Base-by-base conservation (phyloP, 257 asterid species). In the Nicotiana tomentosiformis region DNA sequence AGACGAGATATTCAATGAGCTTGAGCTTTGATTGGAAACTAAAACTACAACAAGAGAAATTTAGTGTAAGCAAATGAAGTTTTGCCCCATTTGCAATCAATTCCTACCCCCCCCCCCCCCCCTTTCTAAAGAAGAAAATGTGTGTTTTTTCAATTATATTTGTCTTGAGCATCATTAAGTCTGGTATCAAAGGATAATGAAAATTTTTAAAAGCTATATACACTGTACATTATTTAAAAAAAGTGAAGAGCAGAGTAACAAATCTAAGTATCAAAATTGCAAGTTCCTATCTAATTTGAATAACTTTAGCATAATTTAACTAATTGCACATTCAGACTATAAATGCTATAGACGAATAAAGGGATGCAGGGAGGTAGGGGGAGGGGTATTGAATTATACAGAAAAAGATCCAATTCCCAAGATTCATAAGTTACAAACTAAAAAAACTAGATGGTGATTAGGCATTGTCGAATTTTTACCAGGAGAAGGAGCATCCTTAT, bases 401-500 rank as follows among this genome's bases (percentile, higher is more conserved):
- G 51, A 8, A 43, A 5, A 51, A 85, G 68, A 61, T 67, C 82
- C 85, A 84, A 70, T 66, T 32, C 70, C 84, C 84, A 83, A 18
- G 58, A 33, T 66, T 46, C 84, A 82, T 2, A 64, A 64, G 35
- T 4, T 8, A 60, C 2, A 80, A 84, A 53, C 12, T 56, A 35
- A 81, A 14, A 61, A 29, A 68, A 84, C 3, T 23, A 81, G n/a
- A 56, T 3, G 16, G 37, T 2, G 10, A 15, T 6, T 33, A 17
- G 39, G 33, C 78, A 83, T 77, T 49, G 79, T 56, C 20, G 62
- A 86, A 82, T 81, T 43, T 43, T 43, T 88, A 94, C 98, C 99
- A 88, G 97, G 97, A 84, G 97, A 85, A 82, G 87, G 89, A 79
- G 95, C 90, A 4, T 82, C 83, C 78, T 88, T 82, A 83, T 84